Base-by-base conservation (phyloP, 345 rosid genomes). In the Geranium brycei region DNA sequence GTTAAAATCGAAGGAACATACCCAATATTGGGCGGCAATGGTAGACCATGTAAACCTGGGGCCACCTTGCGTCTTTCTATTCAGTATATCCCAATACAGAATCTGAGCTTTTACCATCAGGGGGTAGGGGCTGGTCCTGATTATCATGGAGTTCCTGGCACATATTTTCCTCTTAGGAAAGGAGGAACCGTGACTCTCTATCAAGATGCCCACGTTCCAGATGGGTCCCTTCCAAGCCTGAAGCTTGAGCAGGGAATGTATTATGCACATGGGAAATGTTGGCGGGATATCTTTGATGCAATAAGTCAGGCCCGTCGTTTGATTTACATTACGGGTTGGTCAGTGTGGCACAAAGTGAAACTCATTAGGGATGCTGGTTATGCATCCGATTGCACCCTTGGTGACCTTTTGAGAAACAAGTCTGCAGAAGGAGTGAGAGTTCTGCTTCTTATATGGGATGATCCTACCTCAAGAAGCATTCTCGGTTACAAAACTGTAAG, bases 371-470 rank as follows among this genome's bases (percentile, higher is more conserved):
- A 92, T 77, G 78, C 67, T 70, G 78, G 69, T 66, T 72, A 71
- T 59, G 85, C 76, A 6, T 75, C 84, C 30, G 75, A 71, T 69
- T 62, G 66, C 70, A 77, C 81, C 41, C 81, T 92, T 59, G 98
- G 98, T 69, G 93, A 92, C 58, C 81, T 92, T 78, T 76, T 92
- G 57, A 82, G 84, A 73, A 68, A 86, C 47, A 92, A 92, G 80
- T 92, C 98, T 66, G 91, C 64, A 71, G 97, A 92, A 82, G 98
- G 98, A 59, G 98, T 92, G 10, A 81, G 98, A 72, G 97, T 92
- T 67, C 82, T 92, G 77, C 97, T 92, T 65, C 90, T 89, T 75
- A 63, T 92, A 67, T 92, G 98, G 98, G 98, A 89, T 71, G 98
- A 91, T 58, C 98, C 98, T 61, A 92, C 98, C 76, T 92, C 98